Conservation (phyloP, 169 alveolate genomes). For the Eimeria praecox region DNA sequence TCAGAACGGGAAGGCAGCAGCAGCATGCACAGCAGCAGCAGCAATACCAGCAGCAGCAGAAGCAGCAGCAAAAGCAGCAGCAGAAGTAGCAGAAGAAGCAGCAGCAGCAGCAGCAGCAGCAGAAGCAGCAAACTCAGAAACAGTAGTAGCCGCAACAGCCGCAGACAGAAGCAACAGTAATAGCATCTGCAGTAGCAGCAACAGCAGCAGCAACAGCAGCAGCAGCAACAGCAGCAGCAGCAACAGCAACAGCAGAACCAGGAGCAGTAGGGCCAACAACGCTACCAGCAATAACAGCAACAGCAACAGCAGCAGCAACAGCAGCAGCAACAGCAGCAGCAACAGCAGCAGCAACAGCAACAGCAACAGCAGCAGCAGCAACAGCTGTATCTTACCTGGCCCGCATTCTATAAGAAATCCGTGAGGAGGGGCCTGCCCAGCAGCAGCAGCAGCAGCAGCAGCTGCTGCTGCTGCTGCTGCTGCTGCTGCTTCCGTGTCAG, state of each 20-base stretch:
- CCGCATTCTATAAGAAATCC: slow-evolving; percentile 63
- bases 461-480: slow-evolving; percentile 46
- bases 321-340: not conserved
- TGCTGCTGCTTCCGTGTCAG: not conserved
- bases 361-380: slow-evolving; percentile 61
- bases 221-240: not conserved
- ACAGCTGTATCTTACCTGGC: slow-evolving; percentile 32
- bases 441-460: slow-evolving; percentile 35
- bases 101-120: no score
- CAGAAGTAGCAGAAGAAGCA: no score
- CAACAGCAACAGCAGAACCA: slow-evolving; percentile 48
- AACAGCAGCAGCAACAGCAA: not conserved
- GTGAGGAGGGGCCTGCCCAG: slow-evolving; percentile 32
- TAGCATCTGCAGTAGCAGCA: not conserved
- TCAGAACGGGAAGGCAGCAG: not conserved
- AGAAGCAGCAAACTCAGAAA: not conserved
- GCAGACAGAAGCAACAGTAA: not conserved
- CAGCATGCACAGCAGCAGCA: not conserved
- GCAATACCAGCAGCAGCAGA: not conserved
- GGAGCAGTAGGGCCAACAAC: slow-evolving; percentile 19
- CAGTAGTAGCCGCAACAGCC: not conserved
- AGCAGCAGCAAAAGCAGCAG: not conserved
- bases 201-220: not conserved
- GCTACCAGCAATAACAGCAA: not conserved
- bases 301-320: not conserved